Evolutionary conservation across 2,329 filamentous ascomycete genomes (phyloP), one percentile per base, ranked within the genome.

Genomic region (Aschersonia sp.): DNA sequence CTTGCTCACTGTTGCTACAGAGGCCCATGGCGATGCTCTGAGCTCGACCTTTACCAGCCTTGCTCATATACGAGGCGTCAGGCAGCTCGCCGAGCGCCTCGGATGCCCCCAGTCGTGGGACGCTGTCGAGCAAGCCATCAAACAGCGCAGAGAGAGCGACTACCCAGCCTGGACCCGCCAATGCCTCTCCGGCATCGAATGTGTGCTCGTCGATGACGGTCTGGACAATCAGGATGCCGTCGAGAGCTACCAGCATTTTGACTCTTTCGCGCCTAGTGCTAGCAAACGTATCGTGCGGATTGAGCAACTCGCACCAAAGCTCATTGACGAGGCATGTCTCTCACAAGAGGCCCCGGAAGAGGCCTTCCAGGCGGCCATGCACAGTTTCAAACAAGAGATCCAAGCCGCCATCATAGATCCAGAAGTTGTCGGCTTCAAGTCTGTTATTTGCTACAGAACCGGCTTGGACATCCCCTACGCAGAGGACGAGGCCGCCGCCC

Each of bases 351-450:
- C 53, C 1, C 47, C 54, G 1, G 52, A 56, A 3, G 50, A 64
- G 11, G 63, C 59, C 4, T 57, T 56, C 29, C 52, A 52, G 0
- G 63, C 57, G 32, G 69, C 67, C 62, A 57, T 65, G 1, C 58
- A 56, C 32, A 53, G 43, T 3, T 61, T 68, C 32, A 61, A 70
- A 9, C 55, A 60, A 1, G 58, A 63, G 10, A 79, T 92, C 37
- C 58, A 65, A 9, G 62, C 69, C 1, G 73, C 77, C 3, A 69
- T 88, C 30, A 66, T 70, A 0, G 81, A 92, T 42, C 66, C 75
- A 0, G 73, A 81, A 14, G 80, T 94, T 2, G 85, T 78, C 1
- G 87, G 76, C 2, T 94, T 94, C 72, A 92, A 94, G 62, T 85
- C 81, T 1, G 79, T 89, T 45, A 78, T 94, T 48, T 90, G 86